These are phyloP conservation scores for Pseudomonodictys pantanalensis DNA, from an alignment of 495 filamentous ascomycete species.

Conservation along the genomic window DNA sequence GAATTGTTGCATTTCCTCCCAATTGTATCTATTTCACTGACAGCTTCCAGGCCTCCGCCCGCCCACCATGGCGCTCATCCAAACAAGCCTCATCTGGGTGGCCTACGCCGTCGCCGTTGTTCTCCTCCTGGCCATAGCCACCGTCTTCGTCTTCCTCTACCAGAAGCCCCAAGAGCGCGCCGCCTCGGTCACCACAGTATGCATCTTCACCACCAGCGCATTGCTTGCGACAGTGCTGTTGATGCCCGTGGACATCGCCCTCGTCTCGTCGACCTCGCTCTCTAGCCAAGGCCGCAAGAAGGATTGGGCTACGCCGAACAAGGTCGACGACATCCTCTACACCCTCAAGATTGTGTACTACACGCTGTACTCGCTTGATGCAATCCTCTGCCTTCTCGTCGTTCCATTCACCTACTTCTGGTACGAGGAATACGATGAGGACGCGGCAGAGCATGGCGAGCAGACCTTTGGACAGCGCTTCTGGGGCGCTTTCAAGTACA, in stretches of 20 bases:
- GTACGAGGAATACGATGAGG: slow-evolving; percentile 94
- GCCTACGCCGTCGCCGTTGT: slow-evolving; percentile 79
- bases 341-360: slow-evolving; percentile 91
- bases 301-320: slow-evolving; percentile 83
- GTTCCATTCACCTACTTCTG: slow-evolving; percentile 97
- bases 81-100: slow-evolving; percentile 85
- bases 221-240: slow-evolving; percentile 90
- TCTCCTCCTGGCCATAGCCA: slow-evolving; percentile 65
- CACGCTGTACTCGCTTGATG: slow-evolving; percentile 85
- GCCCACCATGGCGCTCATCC: slow-evolving; percentile 56
- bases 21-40: not conserved
- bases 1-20: no score
- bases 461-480: slow-evolving; percentile 66
- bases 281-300: slow-evolving; percentile 78
- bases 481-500: slow-evolving; percentile 87
- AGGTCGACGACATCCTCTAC: slow-evolving; percentile 69
- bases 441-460: slow-evolving; percentile 71
- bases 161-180: slow-evolving; percentile 86
- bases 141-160: slow-evolving; percentile 81
- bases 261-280: slow-evolving; percentile 83
- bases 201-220: slow-evolving; percentile 77
- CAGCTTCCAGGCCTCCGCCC: not conserved
- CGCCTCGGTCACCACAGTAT: slow-evolving; percentile 71
- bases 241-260: slow-evolving; percentile 89
- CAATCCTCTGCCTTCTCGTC: slow-evolving; percentile 82